Conservation (phyloP, 2,329 filamentous ascomycete species). For the Fusarium zealandicum region DNA sequence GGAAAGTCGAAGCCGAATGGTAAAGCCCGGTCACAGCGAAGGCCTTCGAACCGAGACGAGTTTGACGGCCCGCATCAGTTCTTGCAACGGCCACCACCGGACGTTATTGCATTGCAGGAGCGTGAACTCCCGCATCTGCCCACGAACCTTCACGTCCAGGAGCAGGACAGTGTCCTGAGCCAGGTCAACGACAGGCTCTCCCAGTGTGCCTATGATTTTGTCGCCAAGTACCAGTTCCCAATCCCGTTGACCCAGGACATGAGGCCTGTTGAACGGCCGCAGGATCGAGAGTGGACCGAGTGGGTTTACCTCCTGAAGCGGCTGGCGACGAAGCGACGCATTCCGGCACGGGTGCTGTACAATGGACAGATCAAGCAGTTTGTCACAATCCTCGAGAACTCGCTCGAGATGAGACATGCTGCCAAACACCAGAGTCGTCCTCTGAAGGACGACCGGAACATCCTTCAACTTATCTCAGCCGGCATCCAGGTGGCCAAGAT, state of each 20-base stretch:
- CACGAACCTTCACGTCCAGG: conserved; percentile 81
- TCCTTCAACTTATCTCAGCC: conserved; percentile 85
- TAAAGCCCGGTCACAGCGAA: conserved; percentile 66
- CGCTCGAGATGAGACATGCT: conserved; percentile 85
- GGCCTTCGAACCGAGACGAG: conserved; percentile 83
- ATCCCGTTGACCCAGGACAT: conserved; percentile 85
- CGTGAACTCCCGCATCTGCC: conserved; percentile 82
- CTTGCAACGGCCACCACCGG: conserved; percentile 73
- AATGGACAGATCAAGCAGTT: conserved; percentile 92
- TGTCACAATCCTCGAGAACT: conserved; percentile 87
- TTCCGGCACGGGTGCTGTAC: conserved; percentile 83
- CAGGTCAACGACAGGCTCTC: conserved; percentile 86
- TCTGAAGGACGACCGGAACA: conserved; percentile 87
- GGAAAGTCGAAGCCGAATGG: conserved; percentile 55
- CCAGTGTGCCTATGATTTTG: conserved; percentile 87
- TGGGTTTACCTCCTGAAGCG: conserved; percentile 90
- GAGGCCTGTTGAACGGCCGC: conserved; percentile 75
- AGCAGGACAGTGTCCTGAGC: conserved; percentile 82
- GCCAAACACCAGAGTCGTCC: conserved; percentile 83
- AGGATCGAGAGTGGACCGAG: conserved; percentile 88
- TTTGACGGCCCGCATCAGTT: conserved; percentile 89
- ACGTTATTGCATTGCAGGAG: conserved; percentile 78
- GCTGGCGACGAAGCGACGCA: conserved; percentile 83
- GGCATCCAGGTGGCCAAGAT: conserved; percentile 89
- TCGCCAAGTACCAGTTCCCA: conserved; percentile 90